Base-by-base conservation (phyloP, 345 rosid species). In the Citrus maxima region DNA sequence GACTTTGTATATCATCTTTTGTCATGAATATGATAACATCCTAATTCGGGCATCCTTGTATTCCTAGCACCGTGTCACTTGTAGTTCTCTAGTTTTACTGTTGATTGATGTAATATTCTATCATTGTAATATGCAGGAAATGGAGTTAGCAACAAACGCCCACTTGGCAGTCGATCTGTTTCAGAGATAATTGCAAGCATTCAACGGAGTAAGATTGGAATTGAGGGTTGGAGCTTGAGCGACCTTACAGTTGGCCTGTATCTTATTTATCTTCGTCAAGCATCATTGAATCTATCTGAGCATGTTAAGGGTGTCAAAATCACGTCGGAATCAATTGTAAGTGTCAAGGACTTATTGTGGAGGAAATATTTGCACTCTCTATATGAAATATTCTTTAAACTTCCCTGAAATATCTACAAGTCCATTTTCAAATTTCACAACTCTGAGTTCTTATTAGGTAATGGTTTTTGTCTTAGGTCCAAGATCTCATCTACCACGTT, bases 201-300 rank as follows among this genome's bases (percentile, higher is more conserved):
- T 78, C 99, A 96, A 79, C 83, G 86, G 87, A 93, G 98, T 86
- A 96, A 90, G 89, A 90, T 84, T 27, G 98, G 91, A 49, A 82
- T 96, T 54, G 93, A 94, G 83, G 98, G 90, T 78, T 96, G 99
- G 99, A 93, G 93, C 86, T 85, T 94, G 83, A 89, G 97, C 73
- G 99, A 93, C 86, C 94, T 96, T 73, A 94, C 98, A 2, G 80
- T 94, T n/a, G 99, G 98, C 61, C 83, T 96, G 38, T 95, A 88
- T 86, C 95, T 93, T 80, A 89, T 95, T 62, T 95, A 93, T 81
- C 95, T 95, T 78, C 96, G 89, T 69, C 98, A 95, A 84, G 87
- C 95, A 30, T 91, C 96, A 28, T 77, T 87, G 79, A 88, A 83
- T 87, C 84, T 88, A 12, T 83, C 83, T 42, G 97, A 91, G 75